A percentile compares a stretch with the other conserved stretches of the same genome.
Conservation (phyloP, 2,329 filamentous ascomycete species). For the Paecilomyces sp. region DNA sequence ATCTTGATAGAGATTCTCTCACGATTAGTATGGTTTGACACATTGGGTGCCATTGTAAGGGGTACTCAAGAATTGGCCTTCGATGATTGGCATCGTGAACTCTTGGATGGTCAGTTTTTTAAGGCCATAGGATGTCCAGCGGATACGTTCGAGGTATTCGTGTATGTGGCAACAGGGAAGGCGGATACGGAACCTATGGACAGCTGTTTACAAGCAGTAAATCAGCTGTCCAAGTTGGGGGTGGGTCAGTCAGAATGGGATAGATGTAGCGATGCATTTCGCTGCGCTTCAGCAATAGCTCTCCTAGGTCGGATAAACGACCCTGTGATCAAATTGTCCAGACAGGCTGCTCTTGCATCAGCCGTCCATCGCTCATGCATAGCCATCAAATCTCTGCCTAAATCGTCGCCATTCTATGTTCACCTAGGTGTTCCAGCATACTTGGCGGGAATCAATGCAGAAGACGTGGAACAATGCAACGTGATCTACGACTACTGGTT, state of each 20-base stretch:
- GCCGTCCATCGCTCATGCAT: constrained; percentile 30
- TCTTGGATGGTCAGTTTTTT: constrained; percentile 28
- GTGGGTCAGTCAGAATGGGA: constrained; percentile 7
- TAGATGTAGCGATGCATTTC: constrained; percentile 22
- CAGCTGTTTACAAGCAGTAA: constrained; percentile 5
- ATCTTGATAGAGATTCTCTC: constrained; percentile 33
- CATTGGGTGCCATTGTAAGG: constrained; percentile 23
- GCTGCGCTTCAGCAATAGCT: constrained; percentile 30
- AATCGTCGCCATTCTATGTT: constrained; percentile 32
- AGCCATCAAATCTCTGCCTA: constrained; percentile 21
- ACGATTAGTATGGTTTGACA: constrained; percentile 37
- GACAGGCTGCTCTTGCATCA: constrained; percentile 14
- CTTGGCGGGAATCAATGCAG: constrained; percentile 31
- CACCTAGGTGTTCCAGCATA: constrained; percentile 34
- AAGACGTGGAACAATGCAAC: constrained; percentile 23
- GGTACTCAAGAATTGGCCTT: constrained; percentile 23
- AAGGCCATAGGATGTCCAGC: constrained; percentile 30
- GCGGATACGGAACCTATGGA: constrained; percentile 7
- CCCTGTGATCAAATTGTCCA: background rate
- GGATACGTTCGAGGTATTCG: constrained; percentile 32
- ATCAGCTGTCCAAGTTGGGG: constrained; percentile 12
- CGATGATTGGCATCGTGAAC: constrained; percentile 35
- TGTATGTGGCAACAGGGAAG: constrained; percentile 21
- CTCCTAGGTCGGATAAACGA: constrained; percentile 14
- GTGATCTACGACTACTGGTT: constrained; percentile 31